These are phyloP conservation scores for Pochonia chlamydosporia DNA, from an alignment of 2,329 filamentous ascomycete species.

Conservation along the genomic window DNA sequence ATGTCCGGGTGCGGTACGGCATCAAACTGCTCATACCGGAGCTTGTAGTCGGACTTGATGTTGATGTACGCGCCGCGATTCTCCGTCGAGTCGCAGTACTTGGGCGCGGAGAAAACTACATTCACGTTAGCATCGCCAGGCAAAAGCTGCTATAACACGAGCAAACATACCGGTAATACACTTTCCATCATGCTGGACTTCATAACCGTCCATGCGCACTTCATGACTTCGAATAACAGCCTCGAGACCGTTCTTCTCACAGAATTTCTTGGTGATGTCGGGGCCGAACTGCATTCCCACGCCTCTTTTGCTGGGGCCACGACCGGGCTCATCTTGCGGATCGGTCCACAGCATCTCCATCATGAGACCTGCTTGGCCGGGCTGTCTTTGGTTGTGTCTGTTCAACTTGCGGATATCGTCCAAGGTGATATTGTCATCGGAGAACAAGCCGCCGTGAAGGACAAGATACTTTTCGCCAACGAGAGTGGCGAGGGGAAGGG, in stretches of 20 bases:
- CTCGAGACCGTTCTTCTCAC: constrained; percentile 89
- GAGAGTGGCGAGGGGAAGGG: constrained; percentile 83
- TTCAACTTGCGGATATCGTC: constrained; percentile 93
- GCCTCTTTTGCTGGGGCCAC: constrained; percentile 92
- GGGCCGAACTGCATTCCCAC: constrained; percentile 96
- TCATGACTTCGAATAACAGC: constrained; percentile 97
- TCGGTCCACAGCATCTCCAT: constrained; percentile 99
- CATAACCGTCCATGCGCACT: constrained; percentile 98
- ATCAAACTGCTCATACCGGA: constrained; percentile 89
- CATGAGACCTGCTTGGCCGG: constrained; percentile 91
- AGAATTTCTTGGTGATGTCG: constrained; percentile 93
- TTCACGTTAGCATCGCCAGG: constrained; percentile 17
- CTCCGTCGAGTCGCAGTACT: constrained; percentile 95
- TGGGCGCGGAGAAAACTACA: constrained; percentile 89
- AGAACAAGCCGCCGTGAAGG: constrained; percentile 92
- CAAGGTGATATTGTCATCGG: constrained; percentile 84
- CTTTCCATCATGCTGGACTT: constrained; percentile 90
- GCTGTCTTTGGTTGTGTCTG: constrained; percentile 84
- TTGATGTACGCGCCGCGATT: constrained; percentile 99
- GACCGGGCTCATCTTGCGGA: constrained; percentile 77
- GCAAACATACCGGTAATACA: constrained; percentile 76
- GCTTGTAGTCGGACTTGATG: constrained; percentile 84
- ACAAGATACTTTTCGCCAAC: constrained; percentile 89
- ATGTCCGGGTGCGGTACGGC: constrained; percentile 95
- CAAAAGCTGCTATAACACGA: not conserved